Conservation (phyloP, 257 asterid species). For the Nicotiana otophora region DNA sequence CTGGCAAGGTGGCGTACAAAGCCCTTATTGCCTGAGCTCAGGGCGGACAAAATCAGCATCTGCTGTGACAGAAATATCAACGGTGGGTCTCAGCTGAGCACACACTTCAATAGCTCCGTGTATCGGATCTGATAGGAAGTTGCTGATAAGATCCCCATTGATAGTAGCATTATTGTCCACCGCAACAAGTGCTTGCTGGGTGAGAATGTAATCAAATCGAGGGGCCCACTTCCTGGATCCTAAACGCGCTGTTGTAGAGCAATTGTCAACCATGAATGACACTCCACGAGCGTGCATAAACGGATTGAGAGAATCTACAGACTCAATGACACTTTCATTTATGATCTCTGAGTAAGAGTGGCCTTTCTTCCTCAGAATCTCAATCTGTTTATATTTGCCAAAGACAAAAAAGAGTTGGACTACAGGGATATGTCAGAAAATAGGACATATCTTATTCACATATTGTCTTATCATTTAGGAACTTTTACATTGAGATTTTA, state of each 20-base stretch:
- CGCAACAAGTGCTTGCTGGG: slow-evolving; percentile 87
- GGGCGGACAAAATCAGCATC: slow-evolving; percentile 98
- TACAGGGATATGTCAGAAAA: neutral
- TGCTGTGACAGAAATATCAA: slow-evolving; percentile 80
- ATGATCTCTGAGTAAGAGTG: slow-evolving; percentile 94
- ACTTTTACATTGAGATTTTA: neutral
- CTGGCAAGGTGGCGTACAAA: neutral
- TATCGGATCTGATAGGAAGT: slow-evolving; percentile 77
- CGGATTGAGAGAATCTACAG: slow-evolving; percentile 90
- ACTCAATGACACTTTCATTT: slow-evolving; percentile 81
- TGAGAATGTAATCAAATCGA: slow-evolving; percentile 74
- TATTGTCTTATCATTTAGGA: neutral
- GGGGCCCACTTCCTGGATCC: slow-evolving; percentile 99
- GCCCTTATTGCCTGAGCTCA: slow-evolving; percentile 56
- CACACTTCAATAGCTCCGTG: slow-evolving; percentile 85
- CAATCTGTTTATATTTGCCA: slow-evolving; percentile 47
- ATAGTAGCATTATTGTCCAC: slow-evolving; percentile 62
- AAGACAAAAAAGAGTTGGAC: neutral
- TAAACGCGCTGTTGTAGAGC: slow-evolving; percentile 88
- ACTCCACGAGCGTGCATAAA: slow-evolving; percentile 99
- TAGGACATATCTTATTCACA: neutral
- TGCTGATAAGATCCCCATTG: slow-evolving; percentile 74
- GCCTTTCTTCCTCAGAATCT: slow-evolving; percentile 88
- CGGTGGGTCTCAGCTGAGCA: slow-evolving; percentile 88
- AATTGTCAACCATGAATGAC: slow-evolving; percentile 94